phyloP scores from a whole-genome alignment of 2,329 filamentous ascomycete species.

The Aspergillus udagawae region DNA sequence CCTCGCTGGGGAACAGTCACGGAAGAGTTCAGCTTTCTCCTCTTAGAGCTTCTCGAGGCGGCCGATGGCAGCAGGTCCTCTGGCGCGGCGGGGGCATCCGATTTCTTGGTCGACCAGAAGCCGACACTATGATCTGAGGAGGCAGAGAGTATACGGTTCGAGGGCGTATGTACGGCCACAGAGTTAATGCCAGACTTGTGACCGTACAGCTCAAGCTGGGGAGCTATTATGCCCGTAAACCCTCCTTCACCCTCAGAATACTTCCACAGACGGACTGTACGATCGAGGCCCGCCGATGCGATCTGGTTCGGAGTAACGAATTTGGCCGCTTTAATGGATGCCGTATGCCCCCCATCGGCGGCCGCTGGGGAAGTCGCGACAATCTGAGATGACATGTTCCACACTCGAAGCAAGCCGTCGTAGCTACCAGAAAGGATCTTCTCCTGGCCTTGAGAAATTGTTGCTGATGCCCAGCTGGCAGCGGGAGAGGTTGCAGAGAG shows the following conservation, averaged over 20 bases:
- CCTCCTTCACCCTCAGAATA: constrained; percentile 65
- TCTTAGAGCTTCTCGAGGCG: constrained; percentile 63
- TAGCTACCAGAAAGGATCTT: constrained; percentile 89
- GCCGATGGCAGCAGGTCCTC: constrained; percentile 64
- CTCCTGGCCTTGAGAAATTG: constrained; percentile 54
- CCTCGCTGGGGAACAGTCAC: constrained; percentile 65
- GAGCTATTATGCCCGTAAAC: constrained; percentile 61
- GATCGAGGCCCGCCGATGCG: constrained; percentile 78
- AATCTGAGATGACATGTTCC: constrained; percentile 84
- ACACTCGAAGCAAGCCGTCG: constrained; percentile 82
- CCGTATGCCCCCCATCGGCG: constrained; percentile 67
- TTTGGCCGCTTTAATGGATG: constrained; percentile 74
- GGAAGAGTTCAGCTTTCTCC: constrained; percentile 66
- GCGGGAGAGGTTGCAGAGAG: constrained; percentile 64
- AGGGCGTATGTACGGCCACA: constrained; percentile 68
- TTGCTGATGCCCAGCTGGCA: constrained; percentile 53
- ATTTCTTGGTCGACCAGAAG: constrained; percentile 81
- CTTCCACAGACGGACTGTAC: constrained; percentile 85
- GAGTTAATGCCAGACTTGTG: constrained; percentile 72
- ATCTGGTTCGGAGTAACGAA: constrained; percentile 76
- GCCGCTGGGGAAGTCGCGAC: constrained; percentile 69
- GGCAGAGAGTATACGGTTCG: constrained; percentile 77
- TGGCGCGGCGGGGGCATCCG: constrained; percentile 70
- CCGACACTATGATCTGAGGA: constrained; percentile 79
- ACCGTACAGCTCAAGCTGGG: constrained; percentile 76